These are phyloP conservation scores for Pyrenophora tritici-repentis DNA, from an alignment of 2,329 filamentous ascomycete species.

Conservation along the genomic window DNA sequence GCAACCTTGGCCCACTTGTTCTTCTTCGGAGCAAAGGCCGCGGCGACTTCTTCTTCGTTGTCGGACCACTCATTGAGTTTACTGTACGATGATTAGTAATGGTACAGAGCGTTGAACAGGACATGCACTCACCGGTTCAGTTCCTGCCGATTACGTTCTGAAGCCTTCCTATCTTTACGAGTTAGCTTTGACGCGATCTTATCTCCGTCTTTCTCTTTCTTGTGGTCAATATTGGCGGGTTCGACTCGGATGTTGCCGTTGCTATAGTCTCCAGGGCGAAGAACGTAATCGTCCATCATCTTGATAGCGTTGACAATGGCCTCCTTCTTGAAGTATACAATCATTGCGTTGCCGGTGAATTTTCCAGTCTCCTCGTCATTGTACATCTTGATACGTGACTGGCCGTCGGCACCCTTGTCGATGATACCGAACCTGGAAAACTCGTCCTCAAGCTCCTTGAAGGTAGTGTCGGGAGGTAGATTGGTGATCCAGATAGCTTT, in stretches of 20 bases:
- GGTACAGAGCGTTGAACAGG: not conserved
- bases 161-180: conserved; percentile 79
- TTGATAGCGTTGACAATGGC: conserved; percentile 86
- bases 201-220: conserved; percentile 73
- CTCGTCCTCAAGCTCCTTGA: conserved; percentile 78
- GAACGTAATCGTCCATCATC: conserved; percentile 80
- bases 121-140: conserved; percentile 64
- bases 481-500: conserved; percentile 92
- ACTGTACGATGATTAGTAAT: conserved; percentile 51
- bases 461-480: conserved; percentile 76
- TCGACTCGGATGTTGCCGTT: conserved; percentile 73
- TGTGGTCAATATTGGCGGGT: conserved; percentile 87
- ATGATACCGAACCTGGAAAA: conserved; percentile 93
- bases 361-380: conserved; percentile 74
- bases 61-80: conserved; percentile 96
- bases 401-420: conserved; percentile 87
- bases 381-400: conserved; percentile 92
- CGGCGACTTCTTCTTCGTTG: conserved; percentile 64
- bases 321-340: conserved; percentile 94
- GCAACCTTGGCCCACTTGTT: conserved; percentile 77
- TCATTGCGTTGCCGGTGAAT: conserved; percentile 91
- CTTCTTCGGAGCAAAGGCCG: conserved; percentile 54
- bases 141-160: conserved; percentile 89
- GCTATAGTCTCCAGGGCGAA: conserved; percentile 63
- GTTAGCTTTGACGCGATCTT: conserved; percentile 54